Base-by-base conservation (phyloP, 2,329 filamentous ascomycete species). In the Leptodontidium sp. region DNA sequence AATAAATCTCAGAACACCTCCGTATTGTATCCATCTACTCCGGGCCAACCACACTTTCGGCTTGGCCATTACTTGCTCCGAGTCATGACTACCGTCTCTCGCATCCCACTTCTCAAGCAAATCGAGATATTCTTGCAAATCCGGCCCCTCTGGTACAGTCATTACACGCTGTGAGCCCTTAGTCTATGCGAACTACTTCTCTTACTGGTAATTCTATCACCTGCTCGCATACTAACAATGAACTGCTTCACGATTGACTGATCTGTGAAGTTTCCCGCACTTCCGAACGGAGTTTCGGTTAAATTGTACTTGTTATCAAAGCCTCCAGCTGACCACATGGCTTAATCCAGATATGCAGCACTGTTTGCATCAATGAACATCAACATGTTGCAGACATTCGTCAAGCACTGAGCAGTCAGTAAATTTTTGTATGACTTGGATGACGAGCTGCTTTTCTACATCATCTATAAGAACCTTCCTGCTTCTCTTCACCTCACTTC, bases 271-370 rank as follows among this genome's bases (percentile, higher is more conserved):
- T 66, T 72, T 0, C 72, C 72, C 35, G 67, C 68, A n/a, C 67
- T 64, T 4, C 70, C 70, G 21, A 61, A 65, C 49, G 76, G 76
- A 0, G 72, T 75, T 65, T 75, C 72, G 0, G 72, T 68, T 29
- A 77, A 65, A 6, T 59, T 70, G 57, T 78, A 78, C 2, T 65
- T 73, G 0, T 64, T 26, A 12, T 64, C 66, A 38, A 81, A 82
- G 7, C 74, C 73, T 49, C 80, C 80, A 14, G 80, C 80, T 6
- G 76, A 67, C 80, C 81, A 82, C 35, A 77, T 79, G 40, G 78
- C 69, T 66, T 78, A 82, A 5, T 79, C 80, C 11, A 82, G 61
- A 64, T 78, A 82, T 2, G 80, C 78, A 68, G 80, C 80, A 1
- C 75, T 74, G 45, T 81, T 81, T n/a, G 71, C 68, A 68, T 76